These are phyloP conservation scores for Teratosphaeriaceae sp. DNA, from an alignment of 2,329 filamentous ascomycete species.

Conservation along the genomic window DNA sequence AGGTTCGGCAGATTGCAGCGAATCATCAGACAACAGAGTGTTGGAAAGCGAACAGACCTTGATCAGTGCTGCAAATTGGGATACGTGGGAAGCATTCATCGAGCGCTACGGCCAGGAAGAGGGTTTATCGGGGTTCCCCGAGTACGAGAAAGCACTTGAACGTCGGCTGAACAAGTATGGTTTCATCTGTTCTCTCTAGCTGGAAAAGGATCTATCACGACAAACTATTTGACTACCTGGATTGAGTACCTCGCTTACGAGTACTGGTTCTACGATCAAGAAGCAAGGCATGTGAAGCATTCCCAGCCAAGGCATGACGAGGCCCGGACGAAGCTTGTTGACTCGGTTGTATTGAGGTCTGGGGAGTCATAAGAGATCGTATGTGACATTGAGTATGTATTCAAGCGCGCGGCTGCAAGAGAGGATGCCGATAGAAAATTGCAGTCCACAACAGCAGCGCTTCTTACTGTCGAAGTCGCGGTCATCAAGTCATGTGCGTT, in stretches of 20 bases:
- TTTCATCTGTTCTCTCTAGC: constrained; percentile 1
- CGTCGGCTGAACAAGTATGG: constrained; percentile 4
- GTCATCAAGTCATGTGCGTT: background rate
- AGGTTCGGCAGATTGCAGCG: constrained; percentile 1
- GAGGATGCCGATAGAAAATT: background rate
- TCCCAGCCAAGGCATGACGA: constrained; percentile 3
- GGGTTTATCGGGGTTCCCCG: constrained; percentile 2
- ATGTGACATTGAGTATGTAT: constrained; percentile 2
- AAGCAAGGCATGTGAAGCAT: background rate
- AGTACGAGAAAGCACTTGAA: background rate
- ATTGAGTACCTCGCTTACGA: constrained; percentile 8
- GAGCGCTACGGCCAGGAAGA: background rate
- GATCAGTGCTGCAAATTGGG: background rate
- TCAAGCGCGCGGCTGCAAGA: background rate
- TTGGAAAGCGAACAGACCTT: background rate
- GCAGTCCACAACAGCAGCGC: background rate
- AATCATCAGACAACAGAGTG: background rate
- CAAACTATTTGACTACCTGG: constrained; percentile 5
- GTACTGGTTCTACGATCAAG: constrained; percentile 4
- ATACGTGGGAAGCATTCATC: background rate
- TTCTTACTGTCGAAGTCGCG: background rate
- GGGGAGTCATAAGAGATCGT: background rate
- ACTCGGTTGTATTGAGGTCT: constrained; percentile 4
- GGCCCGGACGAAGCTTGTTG: constrained; percentile 4
- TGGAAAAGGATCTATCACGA: background rate